Conservation (phyloP, 768 basidiomycete species). For the Boletus rubroflammeus region DNA sequence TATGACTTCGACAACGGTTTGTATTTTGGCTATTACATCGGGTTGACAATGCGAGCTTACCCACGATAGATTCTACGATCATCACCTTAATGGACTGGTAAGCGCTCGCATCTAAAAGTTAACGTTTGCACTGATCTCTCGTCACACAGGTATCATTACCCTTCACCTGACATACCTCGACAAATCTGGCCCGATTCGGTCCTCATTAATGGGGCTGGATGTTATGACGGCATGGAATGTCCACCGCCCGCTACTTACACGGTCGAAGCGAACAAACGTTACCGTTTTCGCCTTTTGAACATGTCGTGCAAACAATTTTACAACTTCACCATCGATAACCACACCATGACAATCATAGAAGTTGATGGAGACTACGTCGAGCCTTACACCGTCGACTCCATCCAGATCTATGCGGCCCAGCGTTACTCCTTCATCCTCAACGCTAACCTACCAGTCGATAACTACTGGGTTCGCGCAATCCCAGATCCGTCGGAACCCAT, state of each 20-base stretch:
- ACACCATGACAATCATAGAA: slow-evolving; percentile 37
- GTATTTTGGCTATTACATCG: neutral
- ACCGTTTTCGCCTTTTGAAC: slow-evolving; percentile 38
- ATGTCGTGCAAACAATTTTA: slow-evolving; percentile 35
- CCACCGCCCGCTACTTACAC: slow-evolving; percentile 30
- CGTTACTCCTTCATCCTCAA: slow-evolving; percentile 45
- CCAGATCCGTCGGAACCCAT: neutral
- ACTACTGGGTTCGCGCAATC: slow-evolving; percentile 35
- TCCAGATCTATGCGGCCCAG: slow-evolving; percentile 38
- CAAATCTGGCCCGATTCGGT: slow-evolving; percentile 29
- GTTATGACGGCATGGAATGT: slow-evolving; percentile 23
- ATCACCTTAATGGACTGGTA: neutral
- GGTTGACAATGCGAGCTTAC: neutral
- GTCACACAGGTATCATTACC: slow-evolving; percentile 18
- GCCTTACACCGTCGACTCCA: slow-evolving; percentile 38
- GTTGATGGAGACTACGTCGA: slow-evolving; percentile 40
- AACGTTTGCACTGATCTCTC: neutral
- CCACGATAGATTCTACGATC: neutral
- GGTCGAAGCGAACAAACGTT: slow-evolving; percentile 33
- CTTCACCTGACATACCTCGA: slow-evolving; percentile 2
- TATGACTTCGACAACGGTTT: slow-evolving; percentile 24
- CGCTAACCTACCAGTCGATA: slow-evolving; percentile 37
- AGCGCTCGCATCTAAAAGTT: neutral
- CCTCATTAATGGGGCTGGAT: slow-evolving; percentile 42
- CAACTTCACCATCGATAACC: slow-evolving; percentile 26